Percentiles rank a stretch among this genome's conserved stretches.
Conservation (phyloP, 2,329 filamentous ascomycete genomes). For the Pseudopithomyces chartarum region DNA sequence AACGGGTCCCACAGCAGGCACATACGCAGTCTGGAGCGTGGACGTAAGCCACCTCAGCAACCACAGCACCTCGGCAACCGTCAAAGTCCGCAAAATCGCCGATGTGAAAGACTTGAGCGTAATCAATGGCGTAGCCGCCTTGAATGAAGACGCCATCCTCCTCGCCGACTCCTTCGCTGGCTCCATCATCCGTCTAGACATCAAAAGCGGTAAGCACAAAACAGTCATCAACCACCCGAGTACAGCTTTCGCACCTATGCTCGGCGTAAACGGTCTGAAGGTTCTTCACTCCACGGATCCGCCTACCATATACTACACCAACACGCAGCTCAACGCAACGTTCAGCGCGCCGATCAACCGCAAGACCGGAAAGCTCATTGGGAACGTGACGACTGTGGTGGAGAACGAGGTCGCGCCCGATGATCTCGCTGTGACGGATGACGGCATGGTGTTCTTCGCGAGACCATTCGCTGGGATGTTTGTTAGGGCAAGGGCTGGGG, state of each 20-base stretch:
- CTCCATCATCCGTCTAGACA: neutral
- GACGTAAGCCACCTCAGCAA: slow-evolving; percentile 2
- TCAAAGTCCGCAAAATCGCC: neutral
- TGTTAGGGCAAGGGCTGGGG: neutral
- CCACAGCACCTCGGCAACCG: neutral
- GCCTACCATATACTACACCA: neutral
- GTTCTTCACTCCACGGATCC: neutral
- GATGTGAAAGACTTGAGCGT: neutral
- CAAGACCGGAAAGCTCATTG: neutral
- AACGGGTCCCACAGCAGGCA: slow-evolving; percentile 10
- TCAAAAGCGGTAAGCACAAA: neutral
- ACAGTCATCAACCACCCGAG: neutral
- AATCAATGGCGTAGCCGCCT: neutral
- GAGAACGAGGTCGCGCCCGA: neutral
- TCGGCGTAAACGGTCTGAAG: neutral
- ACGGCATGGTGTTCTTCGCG: neutral
- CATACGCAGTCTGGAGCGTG: slow-evolving; percentile 22
- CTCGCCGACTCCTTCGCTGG: neutral
- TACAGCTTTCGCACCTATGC: neutral
- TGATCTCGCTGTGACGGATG: neutral
- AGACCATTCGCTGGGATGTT: neutral
- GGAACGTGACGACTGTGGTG: neutral
- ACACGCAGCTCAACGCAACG: neutral
- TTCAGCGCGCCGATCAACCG: neutral
- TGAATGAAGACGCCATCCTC: neutral